Evolutionary conservation across 148 eudicot species (phyloP).

Genomic region (Amaranthus palmeri): DNA sequence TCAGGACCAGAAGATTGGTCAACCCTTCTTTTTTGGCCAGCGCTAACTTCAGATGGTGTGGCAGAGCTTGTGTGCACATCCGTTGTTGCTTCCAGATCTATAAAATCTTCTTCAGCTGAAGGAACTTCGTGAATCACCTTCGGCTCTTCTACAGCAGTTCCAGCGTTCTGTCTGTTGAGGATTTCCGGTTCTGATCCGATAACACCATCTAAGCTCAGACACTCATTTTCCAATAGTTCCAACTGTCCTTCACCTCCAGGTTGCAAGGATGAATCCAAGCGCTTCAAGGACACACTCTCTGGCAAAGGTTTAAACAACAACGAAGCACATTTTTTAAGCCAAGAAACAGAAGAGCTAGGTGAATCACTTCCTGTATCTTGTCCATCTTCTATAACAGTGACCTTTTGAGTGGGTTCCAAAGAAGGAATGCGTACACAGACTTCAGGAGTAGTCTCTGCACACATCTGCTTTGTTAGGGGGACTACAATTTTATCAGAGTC

Average conservation of each 20-base stretch:
- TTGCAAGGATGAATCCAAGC: conserved; percentile 14
- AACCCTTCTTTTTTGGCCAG: conserved; percentile 28
- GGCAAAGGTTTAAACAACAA: conserved; percentile 26
- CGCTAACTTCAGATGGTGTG: conserved; percentile 13
- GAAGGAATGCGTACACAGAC: conserved; percentile 25
- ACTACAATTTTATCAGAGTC: conserved; percentile 37
- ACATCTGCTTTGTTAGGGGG: conserved; percentile 32
- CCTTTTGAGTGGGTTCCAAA: conserved; percentile 22
- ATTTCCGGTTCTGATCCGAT: conserved; percentile 8
- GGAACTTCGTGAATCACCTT: conserved; percentile 46
- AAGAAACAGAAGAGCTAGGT: conserved; percentile 50
- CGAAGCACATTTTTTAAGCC: conserved; percentile 65
- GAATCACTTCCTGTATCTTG: conserved; percentile 33
- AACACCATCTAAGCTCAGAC: conserved; percentile 3
- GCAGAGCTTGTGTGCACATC: conserved; percentile 13
- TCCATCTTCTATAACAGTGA: conserved; percentile 18
- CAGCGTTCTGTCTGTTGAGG: conserved; percentile 12
- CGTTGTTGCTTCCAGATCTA: conserved; percentile 8
- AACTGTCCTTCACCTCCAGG: conserved; percentile 8
- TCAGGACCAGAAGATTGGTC: conserved; percentile 14
- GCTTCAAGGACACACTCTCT: conserved; percentile 20
- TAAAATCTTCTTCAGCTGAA: conserved; percentile 25
- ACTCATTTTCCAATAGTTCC: conserved; percentile 11
- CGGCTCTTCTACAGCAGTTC: conserved; percentile 32
- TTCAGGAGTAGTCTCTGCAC: conserved; percentile 33